A percentile compares a stretch with the other conserved stretches of the same genome.
These are phyloP conservation scores for Malania oleifera DNA, from an alignment of 164 flowering plant species.

Conservation along the genomic window DNA sequence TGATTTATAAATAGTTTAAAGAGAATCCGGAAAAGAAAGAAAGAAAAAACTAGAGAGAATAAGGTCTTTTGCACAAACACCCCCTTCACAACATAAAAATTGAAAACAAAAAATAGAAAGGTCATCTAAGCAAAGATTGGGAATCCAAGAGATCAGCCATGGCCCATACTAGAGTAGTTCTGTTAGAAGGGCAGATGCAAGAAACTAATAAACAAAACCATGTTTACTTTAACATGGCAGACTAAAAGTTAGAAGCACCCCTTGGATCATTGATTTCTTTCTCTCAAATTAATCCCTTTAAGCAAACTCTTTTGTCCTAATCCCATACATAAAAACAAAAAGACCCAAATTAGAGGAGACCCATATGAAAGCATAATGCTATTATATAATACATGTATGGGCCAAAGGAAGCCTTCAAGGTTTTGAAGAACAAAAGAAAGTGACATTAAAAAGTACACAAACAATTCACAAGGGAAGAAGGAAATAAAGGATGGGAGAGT, in stretches of 20 bases:
- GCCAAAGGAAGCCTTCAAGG: constrained; percentile 1
- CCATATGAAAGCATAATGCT: neutral
- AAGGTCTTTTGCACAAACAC: too few relatives aligned
- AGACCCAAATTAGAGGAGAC: constrained; percentile 3
- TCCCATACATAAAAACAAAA: constrained; percentile 17
- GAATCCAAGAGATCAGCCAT: too few relatives aligned
- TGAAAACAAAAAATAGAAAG: too few relatives aligned
- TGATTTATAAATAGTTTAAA: too few relatives aligned
- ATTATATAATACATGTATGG: neutral
- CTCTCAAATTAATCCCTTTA: neutral
- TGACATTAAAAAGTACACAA: neutral
- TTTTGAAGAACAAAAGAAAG: neutral
- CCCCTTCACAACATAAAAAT: too few relatives aligned
- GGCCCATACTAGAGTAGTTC: too few relatives aligned
- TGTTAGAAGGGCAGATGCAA: too few relatives aligned
- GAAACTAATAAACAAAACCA: too few relatives aligned
- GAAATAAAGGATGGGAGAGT: constrained; percentile 19
- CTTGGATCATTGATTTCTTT: neutral
- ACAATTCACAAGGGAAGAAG: constrained; percentile 4
- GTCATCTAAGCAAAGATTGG: too few relatives aligned
- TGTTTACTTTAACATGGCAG: too few relatives aligned
- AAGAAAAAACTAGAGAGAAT: too few relatives aligned
- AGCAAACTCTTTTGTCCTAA: constrained; percentile 16
- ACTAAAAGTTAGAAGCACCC: constrained; percentile 7
- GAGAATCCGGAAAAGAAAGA: too few relatives aligned